phyloP scores from a whole-genome alignment of 768 basidiomycete genomes.

The Pulveroboletus sp. region DNA sequence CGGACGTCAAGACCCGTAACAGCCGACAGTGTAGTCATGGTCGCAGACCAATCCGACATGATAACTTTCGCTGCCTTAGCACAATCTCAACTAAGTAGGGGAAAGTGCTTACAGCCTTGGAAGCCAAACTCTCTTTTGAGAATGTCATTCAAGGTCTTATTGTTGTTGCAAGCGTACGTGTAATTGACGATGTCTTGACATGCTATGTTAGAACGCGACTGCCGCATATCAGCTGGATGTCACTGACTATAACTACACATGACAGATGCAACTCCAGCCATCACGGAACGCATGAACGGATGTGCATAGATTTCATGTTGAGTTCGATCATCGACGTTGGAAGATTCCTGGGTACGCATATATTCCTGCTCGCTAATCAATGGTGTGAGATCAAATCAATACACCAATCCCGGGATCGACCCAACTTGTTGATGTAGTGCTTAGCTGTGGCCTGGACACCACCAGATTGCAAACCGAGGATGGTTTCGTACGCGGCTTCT shows the following conservation, averaged over 20 bases:
- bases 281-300: conserved; percentile 56
- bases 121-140: conserved; percentile 66
- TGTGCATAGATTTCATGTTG: conserved; percentile 56
- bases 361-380: conserved; percentile 35
- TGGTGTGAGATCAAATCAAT: not conserved
- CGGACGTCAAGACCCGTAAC: conserved; percentile 61
- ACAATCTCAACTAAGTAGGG: not conserved
- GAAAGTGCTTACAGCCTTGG: conserved; percentile 47
- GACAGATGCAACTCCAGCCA: conserved; percentile 60
- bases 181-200: conserved; percentile 49
- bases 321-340: conserved; percentile 39
- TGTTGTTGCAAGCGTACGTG: conserved; percentile 62
- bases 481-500: conserved; percentile 70
- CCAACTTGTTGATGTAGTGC: conserved; percentile 69
- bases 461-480: conserved; percentile 73
- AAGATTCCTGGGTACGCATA: conserved; percentile 31
- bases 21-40: conserved; percentile 42
- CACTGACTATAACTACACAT: conserved; percentile 58
- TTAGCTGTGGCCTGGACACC: conserved; percentile 89
- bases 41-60: conserved; percentile 67
- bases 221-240: too few species aligned
- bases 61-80: conserved; percentile 33
- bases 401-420: conserved; percentile 17
- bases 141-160: conserved; percentile 54
- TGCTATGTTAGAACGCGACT: too few species aligned